These are phyloP conservation scores for Butyriboletus loyo DNA, from an alignment of 768 basidiomycete genomes.

Conservation along the genomic window DNA sequence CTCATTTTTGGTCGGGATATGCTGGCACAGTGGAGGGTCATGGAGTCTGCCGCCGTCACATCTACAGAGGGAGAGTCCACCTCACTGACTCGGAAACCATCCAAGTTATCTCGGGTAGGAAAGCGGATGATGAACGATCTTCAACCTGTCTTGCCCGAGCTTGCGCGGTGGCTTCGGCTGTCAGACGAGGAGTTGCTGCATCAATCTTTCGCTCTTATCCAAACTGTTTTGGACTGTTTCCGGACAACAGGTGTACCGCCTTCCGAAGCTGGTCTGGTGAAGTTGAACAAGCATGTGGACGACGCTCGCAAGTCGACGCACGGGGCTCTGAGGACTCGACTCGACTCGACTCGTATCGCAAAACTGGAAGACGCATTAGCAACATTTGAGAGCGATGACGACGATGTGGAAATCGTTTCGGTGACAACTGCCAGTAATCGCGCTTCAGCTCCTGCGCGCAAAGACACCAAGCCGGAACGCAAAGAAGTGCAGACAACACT, in stretches of 20 bases:
- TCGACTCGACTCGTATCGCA: constrained; percentile 53
- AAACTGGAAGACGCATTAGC: constrained; percentile 66
- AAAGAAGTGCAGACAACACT: constrained; percentile 23
- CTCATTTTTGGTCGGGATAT: constrained; percentile 89
- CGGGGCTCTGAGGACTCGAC: constrained; percentile 47
- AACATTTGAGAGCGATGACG: constrained; percentile 61
- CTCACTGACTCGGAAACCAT: constrained; percentile 29
- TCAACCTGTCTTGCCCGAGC: constrained; percentile 73
- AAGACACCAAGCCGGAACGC: constrained; percentile 11
- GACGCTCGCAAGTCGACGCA: constrained; percentile 52
- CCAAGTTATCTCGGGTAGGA: constrained; percentile 57
- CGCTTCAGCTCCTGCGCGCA: constrained; percentile 6
- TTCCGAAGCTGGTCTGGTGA: constrained; percentile 51
- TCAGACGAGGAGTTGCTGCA: constrained; percentile 91
- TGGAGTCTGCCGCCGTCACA: constrained; percentile 58
- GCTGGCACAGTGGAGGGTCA: constrained; percentile 72
- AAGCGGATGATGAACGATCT: constrained; percentile 75
- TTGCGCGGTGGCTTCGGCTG: constrained; percentile 85
- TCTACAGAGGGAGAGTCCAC: constrained; percentile 20
- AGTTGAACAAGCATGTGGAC: constrained; percentile 64
- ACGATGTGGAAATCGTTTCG: constrained; percentile 55
- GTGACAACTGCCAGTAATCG: constrained; percentile 26
- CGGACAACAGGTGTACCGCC: constrained; percentile 58
- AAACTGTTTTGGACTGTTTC: constrained; percentile 76
- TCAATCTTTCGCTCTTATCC: constrained; percentile 82